Evolutionary conservation across 2,329 filamentous ascomycete genomes (phyloP).

Genomic region (Thielaviopsis musarum): DNA sequence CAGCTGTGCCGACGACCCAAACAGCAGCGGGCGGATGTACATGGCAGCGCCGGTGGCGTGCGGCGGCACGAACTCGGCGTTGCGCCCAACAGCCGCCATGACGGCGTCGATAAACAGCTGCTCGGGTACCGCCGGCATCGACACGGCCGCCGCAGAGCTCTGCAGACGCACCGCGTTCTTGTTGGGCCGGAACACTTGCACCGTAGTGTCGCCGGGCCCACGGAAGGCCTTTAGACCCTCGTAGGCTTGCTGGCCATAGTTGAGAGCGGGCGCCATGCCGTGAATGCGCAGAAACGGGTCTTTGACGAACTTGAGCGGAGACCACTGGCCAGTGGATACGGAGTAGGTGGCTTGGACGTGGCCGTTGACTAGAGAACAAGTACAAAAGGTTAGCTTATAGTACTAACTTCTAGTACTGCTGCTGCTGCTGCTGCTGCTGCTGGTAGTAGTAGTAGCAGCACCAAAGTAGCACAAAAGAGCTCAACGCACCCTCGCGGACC

Average conservation of each 20-base stretch:
- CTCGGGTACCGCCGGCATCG: slow-evolving; percentile 64
- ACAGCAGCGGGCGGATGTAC: slow-evolving; percentile 81
- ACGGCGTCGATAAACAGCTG: slow-evolving; percentile 61
- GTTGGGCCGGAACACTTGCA: slow-evolving; percentile 76
- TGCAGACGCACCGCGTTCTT: slow-evolving; percentile 75
- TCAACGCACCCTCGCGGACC: slow-evolving; percentile 60
- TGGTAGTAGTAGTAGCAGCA: too few relatives aligned
- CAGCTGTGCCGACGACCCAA: slow-evolving; percentile 74
- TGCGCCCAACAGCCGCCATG: slow-evolving; percentile 66
- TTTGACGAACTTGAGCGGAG: slow-evolving; percentile 57
- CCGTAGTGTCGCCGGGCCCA: slow-evolving; percentile 45
- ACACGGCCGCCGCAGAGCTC: slow-evolving; percentile 68
- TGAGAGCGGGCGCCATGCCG: slow-evolving; percentile 86
- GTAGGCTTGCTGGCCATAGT: slow-evolving; percentile 96
- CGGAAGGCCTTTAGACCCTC: slow-evolving; percentile 98
- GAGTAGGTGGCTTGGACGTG: slow-evolving; percentile 83
- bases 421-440: too few relatives aligned
- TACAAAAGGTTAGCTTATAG: not conserved
- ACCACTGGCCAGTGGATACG: slow-evolving; percentile 58
- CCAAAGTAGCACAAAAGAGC: not conserved
- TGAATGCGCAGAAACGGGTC: slow-evolving; percentile 80
- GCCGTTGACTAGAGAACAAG: slow-evolving; percentile 56
- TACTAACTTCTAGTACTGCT: too few relatives aligned
- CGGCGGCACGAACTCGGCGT: slow-evolving; percentile 82
- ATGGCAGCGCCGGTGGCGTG: slow-evolving; percentile 77